Conservation (phyloP, 306 rosid species). For the Cicer bijugum region DNA sequence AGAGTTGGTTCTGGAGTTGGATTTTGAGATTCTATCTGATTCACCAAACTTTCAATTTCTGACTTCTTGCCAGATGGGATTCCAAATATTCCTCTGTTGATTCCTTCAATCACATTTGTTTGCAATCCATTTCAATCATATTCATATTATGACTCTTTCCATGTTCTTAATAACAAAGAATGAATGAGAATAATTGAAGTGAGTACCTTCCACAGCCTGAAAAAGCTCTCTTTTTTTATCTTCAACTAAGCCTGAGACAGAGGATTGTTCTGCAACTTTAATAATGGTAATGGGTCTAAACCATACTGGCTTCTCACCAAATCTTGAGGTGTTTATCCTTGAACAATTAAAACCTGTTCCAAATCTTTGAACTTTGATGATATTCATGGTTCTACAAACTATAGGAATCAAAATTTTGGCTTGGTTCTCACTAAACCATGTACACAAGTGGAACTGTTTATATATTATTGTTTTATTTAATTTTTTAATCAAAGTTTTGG, state of each 20-base stretch:
- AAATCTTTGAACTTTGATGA: conserved; percentile 45
- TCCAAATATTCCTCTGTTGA: conserved; percentile 84
- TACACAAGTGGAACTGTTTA: conserved; percentile 13
- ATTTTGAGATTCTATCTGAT: conserved; percentile 69
- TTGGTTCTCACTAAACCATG: too few species aligned
- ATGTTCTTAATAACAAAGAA: neutral
- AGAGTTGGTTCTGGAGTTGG: conserved; percentile 76
- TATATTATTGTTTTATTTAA: neutral
- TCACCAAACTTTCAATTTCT: conserved; percentile 70
- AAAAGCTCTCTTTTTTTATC: conserved; percentile 59
- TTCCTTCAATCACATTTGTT: conserved; percentile 52
- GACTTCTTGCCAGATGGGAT: conserved; percentile 69
- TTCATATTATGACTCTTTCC: too few species aligned
- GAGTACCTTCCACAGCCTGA: conserved; percentile 67
- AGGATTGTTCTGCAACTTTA: conserved; percentile 55
- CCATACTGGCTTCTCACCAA: conserved; percentile 52
- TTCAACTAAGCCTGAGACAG: conserved; percentile 57
- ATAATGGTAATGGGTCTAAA: conserved; percentile 49
- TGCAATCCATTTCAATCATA: conserved; percentile 43
- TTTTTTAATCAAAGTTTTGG: conserved; percentile 35
- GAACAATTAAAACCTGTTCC: conserved; percentile 36
- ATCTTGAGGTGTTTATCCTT: conserved; percentile 46
- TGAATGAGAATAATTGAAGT: conserved; percentile 4
- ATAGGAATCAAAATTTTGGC: conserved; percentile 3
- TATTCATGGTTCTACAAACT: conserved; percentile 46